Percentiles rank a stretch among this genome's conserved stretches.
Evolutionary conservation across 306 rosid genomes (phyloP).

Genomic region (Begonia fuchsioides): DNA sequence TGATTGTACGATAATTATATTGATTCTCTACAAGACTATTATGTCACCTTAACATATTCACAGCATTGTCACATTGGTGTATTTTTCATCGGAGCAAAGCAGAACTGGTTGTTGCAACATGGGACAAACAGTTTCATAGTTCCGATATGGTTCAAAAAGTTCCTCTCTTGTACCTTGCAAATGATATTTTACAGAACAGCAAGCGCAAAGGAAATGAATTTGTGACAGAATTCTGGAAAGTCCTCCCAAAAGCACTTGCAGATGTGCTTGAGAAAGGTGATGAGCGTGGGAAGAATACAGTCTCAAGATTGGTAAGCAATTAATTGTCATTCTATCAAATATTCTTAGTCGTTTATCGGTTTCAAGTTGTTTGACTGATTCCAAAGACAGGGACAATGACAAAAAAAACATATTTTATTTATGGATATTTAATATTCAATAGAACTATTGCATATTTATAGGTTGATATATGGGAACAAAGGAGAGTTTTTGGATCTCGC

Average conservation of each 20-base stretch:
- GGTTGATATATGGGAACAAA: conserved; percentile 85
- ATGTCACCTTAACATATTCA: conserved; percentile 26
- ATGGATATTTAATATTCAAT: background rate
- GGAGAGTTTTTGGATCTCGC: conserved; percentile 78
- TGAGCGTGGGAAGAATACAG: conserved; percentile 40
- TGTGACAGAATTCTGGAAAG: conserved; percentile 79
- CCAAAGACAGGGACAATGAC: no score
- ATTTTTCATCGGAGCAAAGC: conserved; percentile 85
- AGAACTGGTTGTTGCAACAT: conserved; percentile 69
- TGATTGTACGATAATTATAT: background rate
- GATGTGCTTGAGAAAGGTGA: conserved; percentile 42
- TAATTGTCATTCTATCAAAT: background rate
- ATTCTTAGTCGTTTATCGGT: no score
- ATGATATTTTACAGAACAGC: conserved; percentile 92
- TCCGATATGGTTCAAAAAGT: conserved; percentile 50
- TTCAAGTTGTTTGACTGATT: no score
- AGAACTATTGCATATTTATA: conserved; percentile 15
- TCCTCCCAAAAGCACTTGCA: conserved; percentile 73
- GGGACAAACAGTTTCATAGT: conserved; percentile 63
- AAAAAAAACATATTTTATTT: no score
- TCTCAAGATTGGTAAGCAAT: conserved; percentile 56
- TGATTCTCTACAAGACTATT: background rate
- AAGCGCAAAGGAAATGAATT: conserved; percentile 92
- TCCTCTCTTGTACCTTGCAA: conserved; percentile 81
- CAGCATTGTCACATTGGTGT: conserved; percentile 97